phyloP scores from a whole-genome alignment of 805 yeast genomes.

The Teunomyces atbi region DNA sequence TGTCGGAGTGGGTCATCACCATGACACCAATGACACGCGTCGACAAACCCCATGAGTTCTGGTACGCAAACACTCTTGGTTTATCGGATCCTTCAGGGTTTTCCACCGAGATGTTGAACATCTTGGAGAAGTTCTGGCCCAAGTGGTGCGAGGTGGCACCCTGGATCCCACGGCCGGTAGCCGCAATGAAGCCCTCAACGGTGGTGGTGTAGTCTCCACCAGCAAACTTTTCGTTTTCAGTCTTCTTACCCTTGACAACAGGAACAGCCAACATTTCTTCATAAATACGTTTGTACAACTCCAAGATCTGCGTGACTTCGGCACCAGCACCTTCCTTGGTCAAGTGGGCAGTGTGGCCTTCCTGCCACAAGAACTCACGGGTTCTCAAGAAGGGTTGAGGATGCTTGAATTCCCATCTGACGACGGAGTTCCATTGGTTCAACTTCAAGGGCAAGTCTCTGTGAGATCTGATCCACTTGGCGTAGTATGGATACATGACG shows the following conservation, averaged over 20 bases:
- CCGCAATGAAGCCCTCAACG: conserved; percentile 93
- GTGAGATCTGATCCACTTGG: conserved; percentile 98
- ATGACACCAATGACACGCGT: conserved; percentile 99
- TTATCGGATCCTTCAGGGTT: conserved; percentile 88
- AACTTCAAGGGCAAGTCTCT: conserved; percentile 94
- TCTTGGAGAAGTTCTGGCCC: conserved; percentile 97
- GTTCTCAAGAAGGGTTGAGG: conserved; percentile 99
- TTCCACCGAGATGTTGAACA: conserved; percentile 95
- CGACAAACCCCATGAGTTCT: conserved; percentile 98
- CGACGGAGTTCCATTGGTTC: conserved; percentile 99
- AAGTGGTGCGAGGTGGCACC: conserved; percentile 98
- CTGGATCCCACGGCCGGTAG: conserved; percentile 99
- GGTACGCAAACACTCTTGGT: conserved; percentile 86
- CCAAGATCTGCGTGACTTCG: conserved; percentile 85
- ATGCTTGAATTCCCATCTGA: conserved; percentile 99
- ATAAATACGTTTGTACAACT: conserved; percentile 80
- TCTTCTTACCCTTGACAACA: conserved; percentile 89
- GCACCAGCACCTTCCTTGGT: conserved; percentile 74
- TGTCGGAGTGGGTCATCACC: conserved; percentile 98
- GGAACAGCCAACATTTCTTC: conserved; percentile 96
- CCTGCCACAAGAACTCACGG: conserved; percentile 99
- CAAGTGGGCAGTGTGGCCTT: conserved; percentile 98
- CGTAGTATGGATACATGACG: conserved; percentile 98
- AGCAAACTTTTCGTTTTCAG: conserved; percentile 97
- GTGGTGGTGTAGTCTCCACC: conserved; percentile 97